Evolutionary conservation across 2,329 filamentous ascomycete species (phyloP).

Genomic region (Paecilomyces sp.): DNA sequence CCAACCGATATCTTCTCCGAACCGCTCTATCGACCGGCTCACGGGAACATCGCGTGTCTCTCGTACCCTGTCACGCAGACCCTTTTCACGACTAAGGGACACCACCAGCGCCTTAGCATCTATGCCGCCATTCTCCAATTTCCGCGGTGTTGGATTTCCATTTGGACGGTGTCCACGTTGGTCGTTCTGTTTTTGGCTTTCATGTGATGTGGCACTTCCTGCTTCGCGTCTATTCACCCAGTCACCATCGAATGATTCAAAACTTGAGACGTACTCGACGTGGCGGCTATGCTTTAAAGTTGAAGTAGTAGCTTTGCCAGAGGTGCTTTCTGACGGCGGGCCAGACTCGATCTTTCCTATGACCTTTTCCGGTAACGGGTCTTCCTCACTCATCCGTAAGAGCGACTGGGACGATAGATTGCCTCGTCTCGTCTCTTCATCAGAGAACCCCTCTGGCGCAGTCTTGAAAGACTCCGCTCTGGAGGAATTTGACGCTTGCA

Average conservation of each 20-base stretch:
- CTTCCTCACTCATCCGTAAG: conserved; percentile 12
- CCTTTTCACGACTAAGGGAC: conserved; percentile 19
- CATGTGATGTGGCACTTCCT: conserved; percentile 8
- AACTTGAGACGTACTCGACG: conserved; percentile 33
- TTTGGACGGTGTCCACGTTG: conserved; percentile 6
- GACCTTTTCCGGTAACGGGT: conserved; percentile 9
- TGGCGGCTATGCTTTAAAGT: conserved; percentile 15
- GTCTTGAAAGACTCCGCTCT: conserved; percentile 65
- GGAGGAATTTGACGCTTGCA: conserved; percentile 50
- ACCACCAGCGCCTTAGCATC: conserved; percentile 13
- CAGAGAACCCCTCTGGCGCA: conserved; percentile 58
- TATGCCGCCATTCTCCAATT: conserved; percentile 2
- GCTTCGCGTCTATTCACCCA: conserved; percentile 39
- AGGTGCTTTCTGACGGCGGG: conserved; percentile 14
- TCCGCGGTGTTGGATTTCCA: conserved; percentile 2
- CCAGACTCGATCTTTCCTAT: conserved; percentile 17
- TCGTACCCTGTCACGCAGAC: conserved; percentile 25
- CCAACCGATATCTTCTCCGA: conserved; percentile 46
- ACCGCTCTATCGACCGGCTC: conserved; percentile 39
- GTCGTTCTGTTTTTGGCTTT: neutral
- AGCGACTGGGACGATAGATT: conserved; percentile 14
- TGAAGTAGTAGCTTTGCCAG: neutral
- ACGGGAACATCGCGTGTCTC: conserved; percentile 17
- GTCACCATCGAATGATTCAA: conserved; percentile 53
- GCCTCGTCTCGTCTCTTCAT: conserved; percentile 46